Base-by-base conservation (phyloP, 1,139 yeast species). In the Protomyces macrosporus region DNA sequence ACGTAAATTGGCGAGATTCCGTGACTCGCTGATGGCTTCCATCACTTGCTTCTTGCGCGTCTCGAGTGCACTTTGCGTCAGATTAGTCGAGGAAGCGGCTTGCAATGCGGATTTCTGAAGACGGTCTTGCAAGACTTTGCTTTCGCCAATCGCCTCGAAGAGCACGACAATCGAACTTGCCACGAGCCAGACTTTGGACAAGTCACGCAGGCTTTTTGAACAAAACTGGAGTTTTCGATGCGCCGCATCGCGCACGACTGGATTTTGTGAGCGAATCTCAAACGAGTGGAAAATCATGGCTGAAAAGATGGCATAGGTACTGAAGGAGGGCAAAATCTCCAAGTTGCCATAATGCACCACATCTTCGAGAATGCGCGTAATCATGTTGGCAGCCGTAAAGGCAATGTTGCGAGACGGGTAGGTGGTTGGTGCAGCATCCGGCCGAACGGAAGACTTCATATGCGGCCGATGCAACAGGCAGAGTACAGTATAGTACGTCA, bases 331-430 rank as follows among this genome's bases (percentile, higher is more conserved):
- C 71, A 85, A 79, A 70, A 80, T 80, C 67, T 76, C 76, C 65
- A 85, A 72, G 70, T 83, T 82, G 65, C 81, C 80, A 59, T 81
- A 78, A 55, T 81, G 82, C 45, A 81, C 74, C 67, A 88, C 71
- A 66, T 83, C 84, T 65, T 86, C 86, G 55, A 84, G 77, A 63
- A 88, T 85, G 66, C 84, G 79, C 5, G 88, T 83, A 67, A 88
- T 85, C 87, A 87, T 86, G 71, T 89, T 84, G 1, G 95, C 90
- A 0, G 95, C 90, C 73, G 87, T 91, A 77, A 88, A 88, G 1
- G 91, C 87, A 67, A 88, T 87, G 12, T 93, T 90, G 88, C 93
- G 85, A 6, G 90, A 84, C 1, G 93, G 90, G 72, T 85, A 86
- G 65, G 81, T 82, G 71, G 80, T 83, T 70, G 80, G 81, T 57